A percentile compares a stretch with the other conserved stretches of the same genome.
These are phyloP conservation scores for Penicillium sp. DNA, from an alignment of 2,329 filamentous ascomycete species.

Conservation along the genomic window DNA sequence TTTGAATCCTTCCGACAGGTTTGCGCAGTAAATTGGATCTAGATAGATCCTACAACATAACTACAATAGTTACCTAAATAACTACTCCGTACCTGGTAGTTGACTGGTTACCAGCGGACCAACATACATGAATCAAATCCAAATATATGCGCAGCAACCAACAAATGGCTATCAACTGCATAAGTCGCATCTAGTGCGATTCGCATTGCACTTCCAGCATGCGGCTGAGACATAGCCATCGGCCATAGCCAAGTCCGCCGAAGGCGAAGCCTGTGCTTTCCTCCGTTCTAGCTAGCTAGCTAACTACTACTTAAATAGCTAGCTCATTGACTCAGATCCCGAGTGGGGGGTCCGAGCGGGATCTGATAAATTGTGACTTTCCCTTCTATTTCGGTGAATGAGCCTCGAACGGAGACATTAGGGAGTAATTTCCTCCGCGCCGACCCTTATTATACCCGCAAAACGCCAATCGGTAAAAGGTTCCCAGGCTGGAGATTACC, in stretches of 20 bases:
- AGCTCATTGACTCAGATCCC: too few species aligned
- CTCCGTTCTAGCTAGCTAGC: neutral
- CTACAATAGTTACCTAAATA: too few species aligned
- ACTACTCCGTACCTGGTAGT: too few species aligned
- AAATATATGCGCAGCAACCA: neutral
- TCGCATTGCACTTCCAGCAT: neutral
- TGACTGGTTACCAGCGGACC: too few species aligned
- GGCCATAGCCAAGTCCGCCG: neutral
- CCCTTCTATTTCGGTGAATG: too few species aligned
- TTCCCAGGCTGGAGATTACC: neutral
- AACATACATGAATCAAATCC: neutral
- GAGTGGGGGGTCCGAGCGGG: too few species aligned
- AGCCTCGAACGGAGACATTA: neutral
- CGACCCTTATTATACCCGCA: too few species aligned
- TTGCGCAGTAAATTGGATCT: neutral
- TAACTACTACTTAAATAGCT: too few species aligned
- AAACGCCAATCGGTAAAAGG: too few species aligned
- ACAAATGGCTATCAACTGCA: neutral
- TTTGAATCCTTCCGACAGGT: neutral
- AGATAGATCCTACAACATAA: too few species aligned
- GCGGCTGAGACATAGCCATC: conserved; percentile 4
- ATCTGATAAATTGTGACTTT: too few species aligned
- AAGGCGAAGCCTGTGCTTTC: neutral
- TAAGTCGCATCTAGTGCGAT: conserved; percentile 4
- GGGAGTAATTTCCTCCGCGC: too few species aligned